These are phyloP conservation scores for Pseudozyma hubeiensis DNA, from an alignment of 1,284 basidiomycete genomes.

Conservation along the genomic window DNA sequence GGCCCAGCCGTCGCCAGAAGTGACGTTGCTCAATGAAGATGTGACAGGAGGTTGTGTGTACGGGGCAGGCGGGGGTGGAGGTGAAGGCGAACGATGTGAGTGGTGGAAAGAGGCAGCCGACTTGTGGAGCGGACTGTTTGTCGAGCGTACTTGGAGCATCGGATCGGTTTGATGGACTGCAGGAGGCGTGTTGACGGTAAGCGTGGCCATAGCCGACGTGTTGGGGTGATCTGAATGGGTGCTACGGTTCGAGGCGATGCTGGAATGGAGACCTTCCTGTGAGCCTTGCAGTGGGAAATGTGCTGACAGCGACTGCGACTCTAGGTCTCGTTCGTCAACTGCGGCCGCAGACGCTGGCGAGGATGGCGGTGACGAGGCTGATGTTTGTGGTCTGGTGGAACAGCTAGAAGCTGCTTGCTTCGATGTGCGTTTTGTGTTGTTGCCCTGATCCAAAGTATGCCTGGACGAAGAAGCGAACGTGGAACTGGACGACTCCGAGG, in stretches of 20 bases:
- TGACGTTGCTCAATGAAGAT: constrained; percentile 26
- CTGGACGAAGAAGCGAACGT: constrained; percentile 27
- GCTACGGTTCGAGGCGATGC: constrained; percentile 1
- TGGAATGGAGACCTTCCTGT: constrained; percentile 7
- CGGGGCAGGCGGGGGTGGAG: constrained; percentile 24
- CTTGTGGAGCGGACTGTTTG: constrained; percentile 29
- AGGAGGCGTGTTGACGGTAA: constrained; percentile 38
- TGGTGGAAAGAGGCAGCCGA: constrained; percentile 14
- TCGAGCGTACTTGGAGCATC: constrained; percentile 35
- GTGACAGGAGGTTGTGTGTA: constrained; percentile 39
- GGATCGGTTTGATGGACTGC: constrained; percentile 31
- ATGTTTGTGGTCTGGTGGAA: constrained; percentile 11
- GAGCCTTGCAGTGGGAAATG: constrained; percentile 4
- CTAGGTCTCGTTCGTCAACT: constrained; percentile 18
- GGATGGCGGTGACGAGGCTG: constrained; percentile 23
- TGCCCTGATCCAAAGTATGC: constrained; percentile 19
- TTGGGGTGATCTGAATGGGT: constrained; percentile 23
- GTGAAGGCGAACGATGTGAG: constrained; percentile 16
- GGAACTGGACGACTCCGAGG: not conserved
- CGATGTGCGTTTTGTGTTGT: not conserved
- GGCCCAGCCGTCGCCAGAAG: constrained; percentile 43
- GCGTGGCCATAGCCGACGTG: constrained; percentile 47
- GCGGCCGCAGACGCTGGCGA: constrained; percentile 19
- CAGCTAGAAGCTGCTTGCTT: not conserved
- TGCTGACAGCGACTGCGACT: constrained; percentile 16